Conservation (phyloP, 1,139 yeast genomes). For the Yamadazyma jaroonii region DNA sequence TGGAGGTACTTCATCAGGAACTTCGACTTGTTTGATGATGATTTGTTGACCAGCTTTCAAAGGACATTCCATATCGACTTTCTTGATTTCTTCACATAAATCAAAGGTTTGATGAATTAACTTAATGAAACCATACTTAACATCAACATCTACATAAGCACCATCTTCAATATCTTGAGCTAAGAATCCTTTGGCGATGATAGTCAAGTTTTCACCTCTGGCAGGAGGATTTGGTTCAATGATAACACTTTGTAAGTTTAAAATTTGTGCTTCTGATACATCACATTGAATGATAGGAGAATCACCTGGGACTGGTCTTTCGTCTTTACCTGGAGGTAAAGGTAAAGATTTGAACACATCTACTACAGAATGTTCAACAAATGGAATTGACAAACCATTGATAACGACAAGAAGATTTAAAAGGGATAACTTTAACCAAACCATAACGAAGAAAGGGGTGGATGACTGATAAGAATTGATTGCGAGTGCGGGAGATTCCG, state of each 20-base stretch:
- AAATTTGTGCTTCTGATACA: conserved; percentile 54
- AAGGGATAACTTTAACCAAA: conserved; percentile 3
- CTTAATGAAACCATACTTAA: conserved; percentile 86
- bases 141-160: conserved; percentile 91
- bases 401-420: conserved; percentile 12
- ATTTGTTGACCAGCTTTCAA: conserved; percentile 64
- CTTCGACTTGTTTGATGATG: conserved; percentile 68
- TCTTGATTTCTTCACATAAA: conserved; percentile 80
- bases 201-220: conserved; percentile 76
- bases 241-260: conserved; percentile 57
- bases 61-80: conserved; percentile 84
- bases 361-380: conserved; percentile 18
- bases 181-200: conserved; percentile 69
- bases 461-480: no score
- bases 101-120: conserved; percentile 84
- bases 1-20: conserved; percentile 94
- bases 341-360: conserved; percentile 15
- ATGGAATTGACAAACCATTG: conserved; percentile 24
- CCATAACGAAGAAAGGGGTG: no score
- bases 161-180: conserved; percentile 63
- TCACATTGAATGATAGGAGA: conserved; percentile 85
- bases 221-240: conserved; percentile 85
- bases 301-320: conserved; percentile 82
- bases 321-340: conserved; percentile 23
- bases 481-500: no score